Base-by-base conservation (phyloP, 208 protist genomes). In the Porcisia deanei region DNA sequence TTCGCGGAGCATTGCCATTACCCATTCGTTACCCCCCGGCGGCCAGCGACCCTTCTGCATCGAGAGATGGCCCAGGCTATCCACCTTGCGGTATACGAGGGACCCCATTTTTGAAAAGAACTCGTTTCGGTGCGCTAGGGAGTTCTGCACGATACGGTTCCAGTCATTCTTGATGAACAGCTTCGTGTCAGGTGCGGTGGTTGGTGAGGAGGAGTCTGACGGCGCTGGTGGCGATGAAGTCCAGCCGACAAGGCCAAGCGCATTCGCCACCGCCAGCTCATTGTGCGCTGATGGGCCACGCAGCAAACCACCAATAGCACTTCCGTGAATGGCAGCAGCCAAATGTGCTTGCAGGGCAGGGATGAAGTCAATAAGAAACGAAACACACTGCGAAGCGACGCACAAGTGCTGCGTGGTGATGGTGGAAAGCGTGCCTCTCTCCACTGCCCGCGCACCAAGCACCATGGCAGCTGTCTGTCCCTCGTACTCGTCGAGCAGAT, bases 1-100 rank as follows among this genome's bases (percentile, higher is more conserved):
- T 82, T 97, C 91, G 16, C 88, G 81, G 70, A 97, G 82, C 91
- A 96, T 95, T 59, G 86, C 84, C 91, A 97, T 95, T 22, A 97
- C 85, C 92, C 91, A 97, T 74, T 94, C 88, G 71, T 95, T 94
- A 43, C 94, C 90, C 37, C 76, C 71, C 5, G 52, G 43, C 6
- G 73, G 43, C 91, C 92, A 97, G 73, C 64, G 73, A 8, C 73
- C 88, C 65, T 67, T 77, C 82, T 66, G 58, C 81, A 69, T 78
- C 47, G 69, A 80, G 47, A 90, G 59, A 25, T 60, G 47, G 34
- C 83, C 86, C 52, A 96, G 81, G 14, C 76, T 81, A 60, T 89
- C 83, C 73, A 96, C 89, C 75, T 97, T 97, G 20, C 81, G 78
- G 45, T 82, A 76, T 20, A 95, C 86, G 1, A 97, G 79, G 5